These are phyloP conservation scores for Sclerotinia glacialis DNA, from an alignment of 2,329 filamentous ascomycete genomes.

Conservation along the genomic window DNA sequence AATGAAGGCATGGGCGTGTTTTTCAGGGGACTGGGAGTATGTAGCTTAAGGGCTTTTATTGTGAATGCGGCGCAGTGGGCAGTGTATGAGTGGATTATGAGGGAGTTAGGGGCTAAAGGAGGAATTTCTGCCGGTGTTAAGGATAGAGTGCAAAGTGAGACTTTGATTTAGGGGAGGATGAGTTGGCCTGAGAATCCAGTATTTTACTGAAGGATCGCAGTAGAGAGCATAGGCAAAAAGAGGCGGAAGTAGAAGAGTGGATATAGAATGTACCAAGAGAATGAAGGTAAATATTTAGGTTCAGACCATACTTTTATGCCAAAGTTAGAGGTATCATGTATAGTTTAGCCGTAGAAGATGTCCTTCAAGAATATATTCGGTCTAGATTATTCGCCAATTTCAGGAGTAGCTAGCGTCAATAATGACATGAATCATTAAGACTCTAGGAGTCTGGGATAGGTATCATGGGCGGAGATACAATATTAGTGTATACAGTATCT, in stretches of 20 bases:
- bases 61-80: conserved; percentile 95
- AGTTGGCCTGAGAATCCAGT: background rate
- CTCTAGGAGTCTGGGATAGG: background rate
- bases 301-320: background rate
- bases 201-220: no score
- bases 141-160: conserved; percentile 6
- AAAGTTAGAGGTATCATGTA: background rate
- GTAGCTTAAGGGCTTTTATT: conserved; percentile 81
- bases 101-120: conserved; percentile 43
- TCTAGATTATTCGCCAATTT: background rate
- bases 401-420: background rate
- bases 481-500: no score
- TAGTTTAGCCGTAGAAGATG: background rate
- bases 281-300: background rate
- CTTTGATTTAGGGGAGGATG: background rate
- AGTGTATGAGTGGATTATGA: conserved; percentile 86
- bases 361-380: background rate
- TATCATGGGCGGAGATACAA: background rate
- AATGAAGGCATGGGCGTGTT: conserved; percentile 61
- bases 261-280: no score
- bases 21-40: conserved; percentile 74
- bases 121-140: background rate
- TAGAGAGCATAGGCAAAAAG: background rate
- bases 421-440: no score
- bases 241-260: background rate